Percentiles rank a stretch among this genome's conserved stretches.
These are phyloP conservation scores for Blastobotrys petasosporus DNA, from an alignment of 1,139 yeast species.

Conservation along the genomic window DNA sequence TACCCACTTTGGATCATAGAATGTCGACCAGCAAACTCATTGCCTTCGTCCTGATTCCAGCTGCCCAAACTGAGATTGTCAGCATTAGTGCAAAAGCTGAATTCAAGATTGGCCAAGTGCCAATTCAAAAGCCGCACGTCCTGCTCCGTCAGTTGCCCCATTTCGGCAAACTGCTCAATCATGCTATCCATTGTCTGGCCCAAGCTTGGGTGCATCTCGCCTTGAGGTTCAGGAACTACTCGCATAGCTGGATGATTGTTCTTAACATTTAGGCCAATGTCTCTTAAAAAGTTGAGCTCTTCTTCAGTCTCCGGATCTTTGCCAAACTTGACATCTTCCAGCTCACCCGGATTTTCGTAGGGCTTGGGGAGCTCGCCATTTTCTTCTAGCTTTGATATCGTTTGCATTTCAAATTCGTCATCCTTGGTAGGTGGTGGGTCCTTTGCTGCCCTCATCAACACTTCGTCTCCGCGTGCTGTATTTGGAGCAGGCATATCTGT, in stretches of 20 bases:
- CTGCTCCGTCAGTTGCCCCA: conserved; percentile 32
- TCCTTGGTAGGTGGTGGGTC: conserved; percentile 30
- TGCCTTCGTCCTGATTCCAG: conserved; percentile 41
- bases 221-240: conserved; percentile 36
- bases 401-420: conserved; percentile 28
- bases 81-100: conserved; percentile 35
- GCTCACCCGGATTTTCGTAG: conserved; percentile 30
- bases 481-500: conserved; percentile 32
- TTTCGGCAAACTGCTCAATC: conserved; percentile 29
- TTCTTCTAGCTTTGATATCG: conserved; percentile 34
- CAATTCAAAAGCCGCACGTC: conserved; percentile 37
- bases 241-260: conserved; percentile 24
- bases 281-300: conserved; percentile 30
- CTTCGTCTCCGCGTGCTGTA: conserved; percentile 36
- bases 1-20: conserved; percentile 37
- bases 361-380: conserved; percentile 29
- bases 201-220: conserved; percentile 33
- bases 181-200: conserved; percentile 37
- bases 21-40: conserved; percentile 38
- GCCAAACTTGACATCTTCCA: conserved; percentile 18
- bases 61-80: conserved; percentile 35
- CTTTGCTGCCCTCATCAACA: conserved; percentile 33
- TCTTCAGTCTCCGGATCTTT: conserved; percentile 24
- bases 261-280: conserved; percentile 29
- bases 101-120: conserved; percentile 41